Base-by-base conservation (phyloP, 2,329 filamentous ascomycete genomes). In the Magnaporthiopsis poae region DNA sequence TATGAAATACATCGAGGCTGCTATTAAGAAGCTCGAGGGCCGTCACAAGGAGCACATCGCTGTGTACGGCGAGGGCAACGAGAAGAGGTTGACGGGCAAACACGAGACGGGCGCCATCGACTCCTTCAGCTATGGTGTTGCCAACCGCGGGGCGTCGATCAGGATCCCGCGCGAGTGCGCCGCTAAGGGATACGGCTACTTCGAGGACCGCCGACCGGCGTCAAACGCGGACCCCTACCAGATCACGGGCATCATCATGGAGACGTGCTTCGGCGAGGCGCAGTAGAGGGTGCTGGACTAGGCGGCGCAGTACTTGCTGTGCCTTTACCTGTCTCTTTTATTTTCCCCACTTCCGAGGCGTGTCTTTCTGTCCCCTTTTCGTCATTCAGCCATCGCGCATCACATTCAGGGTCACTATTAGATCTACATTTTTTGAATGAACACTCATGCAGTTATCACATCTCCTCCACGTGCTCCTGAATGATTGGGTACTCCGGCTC, bases 51-150 rank as follows among this genome's bases (percentile, higher is more conserved):
- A 92, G 84, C 93, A 91, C 86, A 95, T 95, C 80, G 86, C 88
- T 74, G 91, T 95, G 72, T 96, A 96, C 80, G 91, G 95, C 75
- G 91, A 96, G 84, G 94, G 93, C 78, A 99, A 99, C 83, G 92
- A 95, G 73, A 86, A 90, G 73, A 93, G 95, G 76, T 90, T 98
- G 74, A 98, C 94, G 65, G 95, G 95, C 73, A 85, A 86, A 71
- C 92, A 97, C 81, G 95, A 99, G 88, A 99, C 95, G 12, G 93
- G 93, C 62, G 87, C 84, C 73, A 97, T 96, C 75, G 94, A 99
- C 76, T 86, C 90, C 78, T 99, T 99, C 86, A 88, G 87, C 73
- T 98, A 89, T 80, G 94, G 95, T 76, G 89, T 98, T 69, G 95
- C 95, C 78, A 94, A 98, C 88, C 92, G 95, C 80, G 95, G 94